Conservation (phyloP, 306 rosid genomes). For the Dalbergia oliveri region DNA sequence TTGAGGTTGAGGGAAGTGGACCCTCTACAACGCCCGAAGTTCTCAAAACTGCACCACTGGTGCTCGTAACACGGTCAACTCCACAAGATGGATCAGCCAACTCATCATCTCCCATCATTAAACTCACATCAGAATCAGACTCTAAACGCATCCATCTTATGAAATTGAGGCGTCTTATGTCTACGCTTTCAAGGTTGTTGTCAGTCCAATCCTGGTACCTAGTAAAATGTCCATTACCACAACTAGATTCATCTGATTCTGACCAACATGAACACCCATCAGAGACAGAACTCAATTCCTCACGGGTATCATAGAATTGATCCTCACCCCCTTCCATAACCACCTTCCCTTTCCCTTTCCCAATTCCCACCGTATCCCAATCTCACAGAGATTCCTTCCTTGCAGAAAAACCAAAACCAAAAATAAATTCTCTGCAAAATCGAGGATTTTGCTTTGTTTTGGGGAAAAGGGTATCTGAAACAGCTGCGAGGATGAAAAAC, state of each 20-base stretch:
- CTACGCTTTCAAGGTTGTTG: constrained; percentile 60
- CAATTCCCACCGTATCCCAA: constrained; percentile 30
- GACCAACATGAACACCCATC: constrained; percentile 65
- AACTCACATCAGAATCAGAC: constrained; percentile 43
- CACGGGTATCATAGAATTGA: constrained; percentile 75
- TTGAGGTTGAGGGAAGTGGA: constrained; percentile 50
- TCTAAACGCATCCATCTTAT: constrained; percentile 70
- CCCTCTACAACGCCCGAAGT: constrained; percentile 51
- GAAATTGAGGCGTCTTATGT: constrained; percentile 69
- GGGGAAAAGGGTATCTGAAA: constrained; percentile 48
- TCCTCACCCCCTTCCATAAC: constrained; percentile 63
- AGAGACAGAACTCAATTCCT: constrained; percentile 73
- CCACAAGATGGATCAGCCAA: constrained; percentile 39
- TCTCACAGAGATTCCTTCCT: constrained; percentile 40
- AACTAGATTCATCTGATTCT: constrained; percentile 56
- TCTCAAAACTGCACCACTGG: constrained; percentile 62
- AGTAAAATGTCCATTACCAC: constrained; percentile 38
- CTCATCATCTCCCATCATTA: constrained; percentile 44
- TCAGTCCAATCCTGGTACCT: constrained; percentile 58
- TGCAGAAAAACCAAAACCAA: not conserved
- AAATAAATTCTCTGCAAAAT: constrained; percentile 3
- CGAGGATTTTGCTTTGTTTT: constrained; percentile 3
- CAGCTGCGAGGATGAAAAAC: constrained; percentile 30
- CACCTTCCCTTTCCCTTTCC: not conserved
- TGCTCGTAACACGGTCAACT: constrained; percentile 58